Conservation (phyloP, 495 filamentous ascomycete species). For the Gamarada debralockiae region DNA sequence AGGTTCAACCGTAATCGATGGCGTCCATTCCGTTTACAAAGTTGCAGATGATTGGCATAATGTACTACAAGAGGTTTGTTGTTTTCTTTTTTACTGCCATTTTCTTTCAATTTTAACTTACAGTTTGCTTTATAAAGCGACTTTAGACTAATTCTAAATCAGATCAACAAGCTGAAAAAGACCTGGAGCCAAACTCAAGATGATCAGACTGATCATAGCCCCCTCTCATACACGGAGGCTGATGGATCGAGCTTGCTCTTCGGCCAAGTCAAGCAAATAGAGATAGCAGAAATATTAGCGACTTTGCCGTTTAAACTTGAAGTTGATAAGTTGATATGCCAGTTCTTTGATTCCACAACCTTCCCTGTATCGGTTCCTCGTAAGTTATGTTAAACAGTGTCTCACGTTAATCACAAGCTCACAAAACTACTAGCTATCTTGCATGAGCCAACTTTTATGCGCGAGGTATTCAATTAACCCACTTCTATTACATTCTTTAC, state of each 20-base stretch:
- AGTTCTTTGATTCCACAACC: conserved; percentile 36
- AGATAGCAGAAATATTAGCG: conserved; percentile 33
- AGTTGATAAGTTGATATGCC: conserved; percentile 38
- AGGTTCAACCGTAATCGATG: neutral
- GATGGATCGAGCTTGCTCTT: conserved; percentile 21
- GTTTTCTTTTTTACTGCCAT: too few species aligned
- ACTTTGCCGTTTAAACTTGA: conserved; percentile 36
- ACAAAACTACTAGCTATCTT: conserved; percentile 17
- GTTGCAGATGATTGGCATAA: conserved; percentile 30
- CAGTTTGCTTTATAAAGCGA: neutral
- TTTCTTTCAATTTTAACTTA: neutral
- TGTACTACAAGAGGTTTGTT: conserved; percentile 34
- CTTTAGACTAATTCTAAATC: conserved; percentile 11
- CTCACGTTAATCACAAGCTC: neutral
- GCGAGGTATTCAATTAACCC: conserved; percentile 6
- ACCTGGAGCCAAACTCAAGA: conserved; percentile 23
- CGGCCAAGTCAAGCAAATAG: conserved; percentile 16
- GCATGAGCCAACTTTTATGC: conserved; percentile 25
- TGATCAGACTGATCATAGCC: conserved; percentile 1
- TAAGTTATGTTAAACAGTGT: conserved; percentile 1
- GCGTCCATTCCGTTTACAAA: conserved; percentile 20
- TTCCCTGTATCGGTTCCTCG: conserved; percentile 21
- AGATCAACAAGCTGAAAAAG: conserved; percentile 22
- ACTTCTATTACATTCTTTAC: neutral
- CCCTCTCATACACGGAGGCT: conserved; percentile 2